phyloP scores from a whole-genome alignment of 2,329 filamentous ascomycete genomes.

The Stemphylium beticola region DNA sequence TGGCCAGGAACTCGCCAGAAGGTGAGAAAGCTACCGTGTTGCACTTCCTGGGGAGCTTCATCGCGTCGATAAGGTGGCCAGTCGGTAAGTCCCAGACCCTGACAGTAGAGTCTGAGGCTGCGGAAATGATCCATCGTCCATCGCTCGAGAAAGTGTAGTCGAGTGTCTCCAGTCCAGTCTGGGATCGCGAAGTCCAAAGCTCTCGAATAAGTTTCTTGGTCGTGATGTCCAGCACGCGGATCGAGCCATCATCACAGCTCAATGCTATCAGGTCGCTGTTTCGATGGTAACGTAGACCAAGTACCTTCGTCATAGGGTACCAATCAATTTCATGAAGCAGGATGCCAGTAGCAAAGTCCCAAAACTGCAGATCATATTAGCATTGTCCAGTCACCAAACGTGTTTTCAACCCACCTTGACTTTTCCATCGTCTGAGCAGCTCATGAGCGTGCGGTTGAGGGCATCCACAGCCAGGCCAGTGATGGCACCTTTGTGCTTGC shows the following conservation, averaged over 20 bases:
- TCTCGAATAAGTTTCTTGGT: conserved; percentile 92
- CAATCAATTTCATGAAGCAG: conserved; percentile 83
- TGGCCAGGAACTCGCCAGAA: conserved; percentile 93
- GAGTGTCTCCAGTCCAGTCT: conserved; percentile 39
- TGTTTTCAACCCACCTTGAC: conserved; percentile 66
- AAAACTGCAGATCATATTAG: conserved; percentile 65
- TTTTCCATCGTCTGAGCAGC: conserved; percentile 87
- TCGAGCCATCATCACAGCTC: conserved; percentile 84
- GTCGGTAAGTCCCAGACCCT: conserved; percentile 96
- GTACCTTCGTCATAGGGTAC: conserved; percentile 77
- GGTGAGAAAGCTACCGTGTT: conserved; percentile 85
- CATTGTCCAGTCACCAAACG: neutral
- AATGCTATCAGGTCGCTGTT: conserved; percentile 86
- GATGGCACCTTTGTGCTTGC: conserved; percentile 80
- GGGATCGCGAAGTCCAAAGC: conserved; percentile 72
- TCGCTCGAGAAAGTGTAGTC: conserved; percentile 79
- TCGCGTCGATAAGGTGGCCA: conserved; percentile 91
- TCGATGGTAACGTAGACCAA: conserved; percentile 78
- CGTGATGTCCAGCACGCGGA: conserved; percentile 87
- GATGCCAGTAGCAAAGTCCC: conserved; percentile 87
- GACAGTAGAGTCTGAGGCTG: conserved; percentile 78
- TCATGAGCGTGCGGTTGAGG: conserved; percentile 85
- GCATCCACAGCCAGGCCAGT: conserved; percentile 88
- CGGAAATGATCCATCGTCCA: conserved; percentile 90
- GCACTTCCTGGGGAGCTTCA: conserved; percentile 78